Base-by-base conservation (phyloP, 2,329 filamentous ascomycete species). In the Furcasterigmium sp. region DNA sequence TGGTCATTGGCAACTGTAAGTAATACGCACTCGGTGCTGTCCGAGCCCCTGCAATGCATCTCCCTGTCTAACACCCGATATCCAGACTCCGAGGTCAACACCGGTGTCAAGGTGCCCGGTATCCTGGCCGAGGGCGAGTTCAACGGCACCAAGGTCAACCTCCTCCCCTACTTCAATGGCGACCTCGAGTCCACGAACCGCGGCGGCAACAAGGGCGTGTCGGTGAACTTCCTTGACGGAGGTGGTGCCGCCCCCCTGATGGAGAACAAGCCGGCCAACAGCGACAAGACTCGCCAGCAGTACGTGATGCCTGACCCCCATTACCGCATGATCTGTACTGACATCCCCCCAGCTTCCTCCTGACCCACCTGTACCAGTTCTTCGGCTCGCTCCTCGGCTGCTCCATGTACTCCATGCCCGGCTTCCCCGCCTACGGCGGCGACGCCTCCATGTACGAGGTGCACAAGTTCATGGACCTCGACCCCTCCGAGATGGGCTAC, bases 301-400 rank as follows among this genome's bases (percentile, higher is more conserved):
- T 78, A 68, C 42, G 65, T 58, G 14, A 14, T 18, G 18, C n/a
- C 14, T 40, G 18, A 32, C 8, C 11, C 9, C 44, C 18, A 9
- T 5, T 21, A 4, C 8, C n/a, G 25, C 10, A 39, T n/a, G 25
- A 41, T 28, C 37, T 23, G 42, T 43, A 45, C 39, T 39, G 20
- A 35, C 25, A 30, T 7, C 13, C 17, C 8, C 19, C 3, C 45
- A 77, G 74, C 58, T 67, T 67, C 47, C 73, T 83, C 43, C 59
- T 83, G 47, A 82, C 75, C 36, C 79, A 82, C 54, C 63, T 83
- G 29, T 82, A 83, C 63, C 60, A 75, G 50, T 82, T 75, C 67
- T 83, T 83, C 55, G 78, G 76, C 40, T 64, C 64, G 19, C 67
- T 83, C 18, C 69, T 82, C 32, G 75, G 73, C 51, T 82, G 78